phyloP scores from a whole-genome alignment of 352 stramenopile genomes.

The Phytopythium delawarense region DNA sequence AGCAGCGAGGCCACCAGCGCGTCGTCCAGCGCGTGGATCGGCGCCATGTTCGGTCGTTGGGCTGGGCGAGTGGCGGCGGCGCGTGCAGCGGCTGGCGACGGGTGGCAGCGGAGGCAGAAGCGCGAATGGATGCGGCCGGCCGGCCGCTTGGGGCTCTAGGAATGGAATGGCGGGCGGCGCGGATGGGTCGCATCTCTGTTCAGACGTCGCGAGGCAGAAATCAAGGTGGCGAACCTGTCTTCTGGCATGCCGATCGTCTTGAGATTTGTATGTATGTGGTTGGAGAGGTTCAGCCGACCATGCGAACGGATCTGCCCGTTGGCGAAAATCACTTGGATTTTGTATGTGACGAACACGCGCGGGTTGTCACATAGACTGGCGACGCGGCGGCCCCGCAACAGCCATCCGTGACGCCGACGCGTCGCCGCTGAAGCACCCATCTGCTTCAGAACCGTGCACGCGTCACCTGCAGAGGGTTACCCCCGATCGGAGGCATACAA shows the following conservation, averaged over 20 bases:
- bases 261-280: background rate
- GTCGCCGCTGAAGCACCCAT: background rate
- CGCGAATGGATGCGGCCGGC: background rate
- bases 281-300: slow-evolving; percentile 1
- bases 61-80: background rate
- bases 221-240: background rate
- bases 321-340: background rate
- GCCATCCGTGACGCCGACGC: background rate
- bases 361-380: slow-evolving; percentile 6
- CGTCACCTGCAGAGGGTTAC: background rate
- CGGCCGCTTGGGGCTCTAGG: background rate
- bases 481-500: background rate
- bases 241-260: background rate
- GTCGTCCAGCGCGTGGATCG: slow-evolving; percentile 25
- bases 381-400: background rate
- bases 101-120: background rate
- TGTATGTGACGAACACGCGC: background rate
- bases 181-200: background rate
- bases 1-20: slow-evolving; percentile 26
- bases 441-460: background rate
- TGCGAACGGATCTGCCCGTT: background rate
- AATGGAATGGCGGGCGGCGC: no score
- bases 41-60: slow-evolving; percentile 11
- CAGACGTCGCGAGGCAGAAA: slow-evolving; percentile 7
- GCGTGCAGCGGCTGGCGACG: background rate